Evolutionary conservation across 768 basidiomycete genomes (phyloP).

Genomic region (Piloderma croceum): DNA sequence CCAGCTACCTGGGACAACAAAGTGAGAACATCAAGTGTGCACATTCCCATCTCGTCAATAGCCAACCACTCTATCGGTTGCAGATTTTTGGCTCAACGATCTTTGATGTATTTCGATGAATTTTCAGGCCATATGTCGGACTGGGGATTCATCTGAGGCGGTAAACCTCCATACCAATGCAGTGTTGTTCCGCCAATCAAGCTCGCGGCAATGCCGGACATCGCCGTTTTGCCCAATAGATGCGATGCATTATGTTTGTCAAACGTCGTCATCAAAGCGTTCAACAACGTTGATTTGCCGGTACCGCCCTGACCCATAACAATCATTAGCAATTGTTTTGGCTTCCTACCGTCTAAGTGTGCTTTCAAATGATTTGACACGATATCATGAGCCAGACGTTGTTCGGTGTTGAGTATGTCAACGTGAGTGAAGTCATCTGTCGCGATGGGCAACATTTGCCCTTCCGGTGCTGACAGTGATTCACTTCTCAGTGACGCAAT

Average conservation of each 20-base stretch:
- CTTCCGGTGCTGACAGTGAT: neutral
- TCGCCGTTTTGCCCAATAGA: neutral
- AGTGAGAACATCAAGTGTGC: neutral
- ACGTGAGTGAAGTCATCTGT: neutral
- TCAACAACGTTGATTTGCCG: conserved; percentile 42
- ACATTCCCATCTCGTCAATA: neutral
- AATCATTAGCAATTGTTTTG: conserved; percentile 31
- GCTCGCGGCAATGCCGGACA: neutral
- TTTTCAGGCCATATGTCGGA: too few relatives aligned
- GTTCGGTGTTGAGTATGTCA: conserved; percentile 24
- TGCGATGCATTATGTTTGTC: too few relatives aligned
- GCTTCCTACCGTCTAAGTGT: conserved; percentile 12
- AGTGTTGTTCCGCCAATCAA: neutral
- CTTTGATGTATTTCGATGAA: too few relatives aligned
- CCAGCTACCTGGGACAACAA: neutral
- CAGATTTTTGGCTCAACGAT: too few relatives aligned
- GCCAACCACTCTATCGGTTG: too few relatives aligned
- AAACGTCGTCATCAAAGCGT: too few relatives aligned
- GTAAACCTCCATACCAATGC: neutral
- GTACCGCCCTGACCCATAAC: conserved; percentile 39
- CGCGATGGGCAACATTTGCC: neutral
- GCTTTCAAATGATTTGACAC: conserved; percentile 23
- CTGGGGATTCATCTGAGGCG: neutral
- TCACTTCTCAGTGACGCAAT: neutral
- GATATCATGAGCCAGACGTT: conserved; percentile 33